A percentile compares a stretch with the other conserved stretches of the same genome.
phyloP scores from a whole-genome alignment of 805 yeast genomes.

The Zygotorulaspora sp. region DNA sequence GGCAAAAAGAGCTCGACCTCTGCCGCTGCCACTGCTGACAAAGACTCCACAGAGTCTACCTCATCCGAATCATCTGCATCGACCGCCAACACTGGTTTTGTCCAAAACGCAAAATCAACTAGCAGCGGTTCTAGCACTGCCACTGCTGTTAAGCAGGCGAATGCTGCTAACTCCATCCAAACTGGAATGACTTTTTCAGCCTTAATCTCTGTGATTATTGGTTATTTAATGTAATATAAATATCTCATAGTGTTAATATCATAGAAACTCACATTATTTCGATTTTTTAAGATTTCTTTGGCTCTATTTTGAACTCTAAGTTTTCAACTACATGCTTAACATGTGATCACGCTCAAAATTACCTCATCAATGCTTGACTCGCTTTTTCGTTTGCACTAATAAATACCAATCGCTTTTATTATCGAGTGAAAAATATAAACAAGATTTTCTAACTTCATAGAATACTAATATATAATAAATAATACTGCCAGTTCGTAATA shows the following conservation, averaged over 20 bases:
- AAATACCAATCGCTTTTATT: not conserved
- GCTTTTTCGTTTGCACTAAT: too few species aligned
- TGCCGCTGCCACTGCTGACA: not conserved
- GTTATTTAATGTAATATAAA: not conserved
- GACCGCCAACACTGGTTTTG: conserved; percentile 15
- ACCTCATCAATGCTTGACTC: too few species aligned
- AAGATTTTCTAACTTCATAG: too few species aligned
- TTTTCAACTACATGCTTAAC: too few species aligned
- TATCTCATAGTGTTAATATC: too few species aligned
- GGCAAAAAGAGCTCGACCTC: not conserved
- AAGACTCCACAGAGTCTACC: too few species aligned
- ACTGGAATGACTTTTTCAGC: conserved; percentile 9
- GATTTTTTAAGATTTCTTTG: too few species aligned
- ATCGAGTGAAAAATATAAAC: not conserved
- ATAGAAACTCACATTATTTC: too few species aligned
- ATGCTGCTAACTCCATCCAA: conserved; percentile 9
- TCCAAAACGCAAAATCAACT: conserved; percentile 18
- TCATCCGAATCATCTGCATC: conserved; percentile 8
- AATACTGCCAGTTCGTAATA: too few species aligned
- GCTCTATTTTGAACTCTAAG: too few species aligned
- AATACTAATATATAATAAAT: not conserved
- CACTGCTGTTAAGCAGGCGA: conserved; percentile 7
- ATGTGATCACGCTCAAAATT: too few species aligned
- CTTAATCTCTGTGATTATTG: not conserved
- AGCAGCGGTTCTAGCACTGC: conserved; percentile 6